These are phyloP conservation scores for Euptelea pleiosperma DNA, from an alignment of 164 flowering plant genomes.

Conservation along the genomic window DNA sequence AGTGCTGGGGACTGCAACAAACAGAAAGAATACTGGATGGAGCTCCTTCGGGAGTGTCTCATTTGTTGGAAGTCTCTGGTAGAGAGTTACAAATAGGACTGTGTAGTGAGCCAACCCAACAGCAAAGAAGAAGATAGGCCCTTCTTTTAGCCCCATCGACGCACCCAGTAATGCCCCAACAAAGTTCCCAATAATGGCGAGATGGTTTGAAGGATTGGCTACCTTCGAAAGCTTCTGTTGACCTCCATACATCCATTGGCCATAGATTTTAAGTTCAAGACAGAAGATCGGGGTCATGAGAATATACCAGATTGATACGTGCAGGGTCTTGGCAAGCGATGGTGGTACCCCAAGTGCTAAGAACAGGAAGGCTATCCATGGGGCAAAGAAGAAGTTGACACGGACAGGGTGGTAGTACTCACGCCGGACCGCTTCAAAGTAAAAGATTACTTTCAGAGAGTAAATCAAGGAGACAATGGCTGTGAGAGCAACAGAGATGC, in stretches of 20 bases:
- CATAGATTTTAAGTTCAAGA: slow-evolving; percentile 75
- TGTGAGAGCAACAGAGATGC: slow-evolving; percentile 43
- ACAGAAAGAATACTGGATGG: slow-evolving; percentile 81
- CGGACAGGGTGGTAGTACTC: slow-evolving; percentile 78
- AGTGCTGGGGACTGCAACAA: slow-evolving; percentile 79
- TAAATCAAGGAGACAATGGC: slow-evolving; percentile 36
- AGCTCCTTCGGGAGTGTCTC: slow-evolving; percentile 75
- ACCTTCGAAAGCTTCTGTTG: slow-evolving; percentile 67
- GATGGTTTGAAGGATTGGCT: slow-evolving; percentile 75
- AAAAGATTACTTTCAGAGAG: slow-evolving; percentile 46
- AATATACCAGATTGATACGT: slow-evolving; percentile 51
- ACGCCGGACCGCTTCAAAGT: slow-evolving; percentile 76
- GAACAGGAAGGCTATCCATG: slow-evolving; percentile 59
- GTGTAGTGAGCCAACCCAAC: slow-evolving; percentile 75
- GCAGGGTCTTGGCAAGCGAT: slow-evolving; percentile 28
- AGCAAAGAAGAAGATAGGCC: slow-evolving; percentile 72
- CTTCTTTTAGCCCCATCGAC: slow-evolving; percentile 75
- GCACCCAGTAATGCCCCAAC: slow-evolving; percentile 78
- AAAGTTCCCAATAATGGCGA: slow-evolving; percentile 73
- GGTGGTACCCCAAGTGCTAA: slow-evolving; percentile 59
- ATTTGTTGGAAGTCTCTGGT: slow-evolving; percentile 75
- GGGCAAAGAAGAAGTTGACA: slow-evolving; percentile 86
- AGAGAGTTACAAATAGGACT: slow-evolving; percentile 81
- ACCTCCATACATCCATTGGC: slow-evolving; percentile 90
- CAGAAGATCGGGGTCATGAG: slow-evolving; percentile 64